These are phyloP conservation scores for Lentinula novae-zelandiae DNA, from an alignment of 1,284 basidiomycete genomes.

Conservation along the genomic window DNA sequence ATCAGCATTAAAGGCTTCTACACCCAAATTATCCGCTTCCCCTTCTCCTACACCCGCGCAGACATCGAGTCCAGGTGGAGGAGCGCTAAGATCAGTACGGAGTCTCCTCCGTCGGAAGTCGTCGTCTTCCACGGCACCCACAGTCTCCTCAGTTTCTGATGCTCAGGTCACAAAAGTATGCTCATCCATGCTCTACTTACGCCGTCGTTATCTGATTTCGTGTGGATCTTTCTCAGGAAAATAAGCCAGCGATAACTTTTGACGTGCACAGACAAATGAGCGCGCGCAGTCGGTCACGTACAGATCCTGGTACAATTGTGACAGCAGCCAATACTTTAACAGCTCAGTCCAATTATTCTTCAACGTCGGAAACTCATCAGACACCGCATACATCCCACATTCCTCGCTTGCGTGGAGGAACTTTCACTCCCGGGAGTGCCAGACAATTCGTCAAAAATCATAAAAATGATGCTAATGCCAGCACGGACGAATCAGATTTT, in stretches of 20 bases:
- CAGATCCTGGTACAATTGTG: constrained; percentile 31
- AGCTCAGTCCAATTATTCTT: constrained; percentile 18
- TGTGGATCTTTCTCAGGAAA: neutral
- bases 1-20: constrained; percentile 36
- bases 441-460: constrained; percentile 8
- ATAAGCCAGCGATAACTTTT: constrained; percentile 6
- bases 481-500: constrained; percentile 39
- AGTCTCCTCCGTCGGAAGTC: constrained; percentile 29
- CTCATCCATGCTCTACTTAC: neutral
- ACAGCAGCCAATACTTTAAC: neutral
- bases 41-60: constrained; percentile 15
- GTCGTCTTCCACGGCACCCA: constrained; percentile 16
- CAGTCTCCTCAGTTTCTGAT: constrained; percentile 6
- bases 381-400: constrained; percentile 29
- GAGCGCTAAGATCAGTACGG: constrained; percentile 28
- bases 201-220: neutral
- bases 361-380: constrained; percentile 8
- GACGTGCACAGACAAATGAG: constrained; percentile 6
- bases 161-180: constrained; percentile 12
- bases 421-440: constrained; percentile 11
- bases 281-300: constrained; percentile 30
- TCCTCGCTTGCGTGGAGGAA: constrained; percentile 31
- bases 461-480: neutral
- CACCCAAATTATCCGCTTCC: constrained; percentile 16
- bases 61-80: constrained; percentile 13